Percentiles rank a stretch among this genome's conserved stretches.
phyloP scores from a whole-genome alignment of 2,329 filamentous ascomycete species.

The Talaromyces piceae region DNA sequence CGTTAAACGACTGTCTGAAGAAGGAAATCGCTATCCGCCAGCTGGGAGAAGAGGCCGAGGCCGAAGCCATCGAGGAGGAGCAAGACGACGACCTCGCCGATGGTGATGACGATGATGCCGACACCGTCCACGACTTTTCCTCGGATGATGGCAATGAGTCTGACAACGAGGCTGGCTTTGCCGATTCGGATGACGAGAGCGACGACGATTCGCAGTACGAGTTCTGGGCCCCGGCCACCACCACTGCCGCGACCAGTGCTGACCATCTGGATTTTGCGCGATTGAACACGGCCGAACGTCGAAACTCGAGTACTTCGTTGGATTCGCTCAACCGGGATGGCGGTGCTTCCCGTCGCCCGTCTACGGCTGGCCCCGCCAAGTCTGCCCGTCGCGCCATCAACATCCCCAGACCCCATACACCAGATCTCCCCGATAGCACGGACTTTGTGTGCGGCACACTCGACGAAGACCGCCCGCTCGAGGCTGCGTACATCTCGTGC shows the following conservation, averaged over 20 bases:
- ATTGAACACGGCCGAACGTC: conserved; percentile 35
- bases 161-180: conserved; percentile 67
- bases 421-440: conserved; percentile 89
- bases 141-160: conserved; percentile 67
- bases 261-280: conserved; percentile 45
- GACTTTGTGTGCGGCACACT: conserved; percentile 98
- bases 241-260: conserved; percentile 46
- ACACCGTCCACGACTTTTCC: conserved; percentile 43
- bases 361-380: conserved; percentile 20
- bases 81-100: conserved; percentile 57
- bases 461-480: conserved; percentile 89
- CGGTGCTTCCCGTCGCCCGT: conserved; percentile 21
- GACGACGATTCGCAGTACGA: conserved; percentile 57
- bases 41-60: conserved; percentile 81
- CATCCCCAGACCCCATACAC: conserved; percentile 54
- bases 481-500: conserved; percentile 83
- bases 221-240: conserved; percentile 51
- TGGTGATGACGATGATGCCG: conserved; percentile 53
- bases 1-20: conserved; percentile 78
- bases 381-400: conserved; percentile 33
- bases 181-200: conserved; percentile 60
- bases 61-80: conserved; percentile 75
- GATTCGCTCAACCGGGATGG: conserved; percentile 38
- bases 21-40: conserved; percentile 86
- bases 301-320: conserved; percentile 47